A percentile compares a stretch with the other conserved stretches of the same genome.
Evolutionary conservation across 352 stramenopile genomes (phyloP).

Genomic region (Phytophthora multivora): DNA sequence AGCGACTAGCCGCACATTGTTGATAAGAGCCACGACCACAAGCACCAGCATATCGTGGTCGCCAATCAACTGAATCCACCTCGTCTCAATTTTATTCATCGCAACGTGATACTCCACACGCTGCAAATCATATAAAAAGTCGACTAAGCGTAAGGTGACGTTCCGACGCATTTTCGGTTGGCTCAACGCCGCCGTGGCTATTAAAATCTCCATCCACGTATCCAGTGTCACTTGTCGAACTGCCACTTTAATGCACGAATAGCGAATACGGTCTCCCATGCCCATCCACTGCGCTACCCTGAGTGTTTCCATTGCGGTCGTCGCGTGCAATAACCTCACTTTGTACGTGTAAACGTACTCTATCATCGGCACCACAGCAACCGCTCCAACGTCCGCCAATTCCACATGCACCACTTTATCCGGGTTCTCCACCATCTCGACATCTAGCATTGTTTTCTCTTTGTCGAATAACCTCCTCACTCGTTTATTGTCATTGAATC

Average conservation of each 20-base stretch:
- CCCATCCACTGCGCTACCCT: conserved; percentile 48
- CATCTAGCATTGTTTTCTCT: not conserved
- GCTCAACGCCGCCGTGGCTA: conserved; percentile 22
- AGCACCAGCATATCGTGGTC: conserved; percentile 41
- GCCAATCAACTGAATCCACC: conserved; percentile 37
- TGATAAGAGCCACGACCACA: conserved; percentile 44
- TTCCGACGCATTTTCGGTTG: conserved; percentile 18
- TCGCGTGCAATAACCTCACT: conserved; percentile 32
- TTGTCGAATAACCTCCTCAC: conserved; percentile 13
- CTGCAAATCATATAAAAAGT: conserved; percentile 37
- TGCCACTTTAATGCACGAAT: conserved; percentile 32
- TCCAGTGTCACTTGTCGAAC: conserved; percentile 31
- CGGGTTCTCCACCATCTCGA: not conserved
- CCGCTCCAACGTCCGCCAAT: conserved; percentile 30
- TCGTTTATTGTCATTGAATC: conserved; percentile 5
- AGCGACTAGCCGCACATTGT: conserved; percentile 36
- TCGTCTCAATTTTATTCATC: conserved; percentile 38
- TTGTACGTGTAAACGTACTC: conserved; percentile 62
- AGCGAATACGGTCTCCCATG: conserved; percentile 42
- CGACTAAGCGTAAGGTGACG: conserved; percentile 39
- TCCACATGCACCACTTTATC: conserved; percentile 42
- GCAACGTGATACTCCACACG: conserved; percentile 28
- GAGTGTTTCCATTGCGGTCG: conserved; percentile 37
- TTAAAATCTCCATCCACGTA: conserved; percentile 55
- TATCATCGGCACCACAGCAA: conserved; percentile 44